These are phyloP conservation scores for Candida yuanshanica DNA, from an alignment of 805 yeast species.

Conservation along the genomic window DNA sequence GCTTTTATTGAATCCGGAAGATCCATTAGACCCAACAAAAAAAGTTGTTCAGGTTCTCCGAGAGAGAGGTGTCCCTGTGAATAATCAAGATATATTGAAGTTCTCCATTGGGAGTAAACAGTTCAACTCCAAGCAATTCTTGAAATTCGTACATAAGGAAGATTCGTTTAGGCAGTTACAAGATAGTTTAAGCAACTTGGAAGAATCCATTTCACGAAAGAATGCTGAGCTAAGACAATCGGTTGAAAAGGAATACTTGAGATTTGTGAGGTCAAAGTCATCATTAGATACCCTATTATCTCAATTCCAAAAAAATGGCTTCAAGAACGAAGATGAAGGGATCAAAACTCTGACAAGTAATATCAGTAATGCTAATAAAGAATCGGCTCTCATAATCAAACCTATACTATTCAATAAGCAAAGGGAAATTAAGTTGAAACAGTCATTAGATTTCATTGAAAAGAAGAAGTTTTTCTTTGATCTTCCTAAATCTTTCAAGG, in stretches of 20 bases:
- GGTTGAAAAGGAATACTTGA: conserved; percentile 55
- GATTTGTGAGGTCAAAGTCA: conserved; percentile 61
- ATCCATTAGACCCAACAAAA: conserved; percentile 52
- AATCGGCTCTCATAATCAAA: conserved; percentile 47
- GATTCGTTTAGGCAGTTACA: conserved; percentile 48
- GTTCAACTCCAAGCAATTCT: conserved; percentile 52
- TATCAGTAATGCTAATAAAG: conserved; percentile 43
- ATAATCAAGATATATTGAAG: conserved; percentile 33
- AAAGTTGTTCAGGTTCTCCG: conserved; percentile 38
- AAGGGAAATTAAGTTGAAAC: conserved; percentile 42
- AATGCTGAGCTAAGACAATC: conserved; percentile 44
- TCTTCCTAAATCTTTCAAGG: conserved; percentile 44
- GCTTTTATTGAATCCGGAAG: conserved; percentile 33
- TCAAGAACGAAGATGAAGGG: conserved; percentile 18
- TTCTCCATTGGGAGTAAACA: conserved; percentile 50
- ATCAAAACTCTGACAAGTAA: conserved; percentile 34
- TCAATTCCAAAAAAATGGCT: conserved; percentile 41
- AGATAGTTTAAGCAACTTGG: conserved; percentile 42
- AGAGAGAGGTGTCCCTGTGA: conserved; percentile 33
- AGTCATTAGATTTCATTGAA: conserved; percentile 46
- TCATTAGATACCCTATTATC: conserved; percentile 54
- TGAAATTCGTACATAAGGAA: conserved; percentile 49
- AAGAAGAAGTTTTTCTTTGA: conserved; percentile 49
- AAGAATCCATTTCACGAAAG: conserved; percentile 41
- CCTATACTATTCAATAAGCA: conserved; percentile 51